Evolutionary conservation across 352 stramenopile species (phyloP), one percentile per base, ranked within the genome.

Genomic region (Blastocystis sp.): DNA sequence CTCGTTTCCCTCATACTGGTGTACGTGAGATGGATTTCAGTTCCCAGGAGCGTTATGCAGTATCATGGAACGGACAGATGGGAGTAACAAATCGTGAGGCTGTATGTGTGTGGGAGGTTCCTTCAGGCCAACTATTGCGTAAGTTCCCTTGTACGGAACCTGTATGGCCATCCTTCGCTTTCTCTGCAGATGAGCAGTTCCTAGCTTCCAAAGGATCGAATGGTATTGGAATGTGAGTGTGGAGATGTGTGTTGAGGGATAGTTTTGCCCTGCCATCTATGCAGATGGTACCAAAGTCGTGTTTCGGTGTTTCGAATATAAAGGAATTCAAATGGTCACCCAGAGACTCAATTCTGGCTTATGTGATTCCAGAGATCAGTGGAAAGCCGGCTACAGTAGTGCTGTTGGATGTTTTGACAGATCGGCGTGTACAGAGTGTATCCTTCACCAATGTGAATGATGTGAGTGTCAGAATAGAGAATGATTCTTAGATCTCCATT

Each of bases 121-220:
- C 11, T 12, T 29, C 49, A 16, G 46, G 29, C 29, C 49, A 80
- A 14, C 24, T 80, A 12, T 29, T 80, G 69, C 69, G 69, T 37
- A 71, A 71, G 7, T 80, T 80, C 69, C 49, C 69, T 11, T 80
- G 69, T 37, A 66, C 69, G n/a, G 69, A 80, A 11, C 21, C n/a
- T 27, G 14, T 43, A 14, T 80, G 69, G 69, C 69, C 69, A 9
- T 66, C 54, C 11, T 80, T 58, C 54, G n/a, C 49, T 32, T 80
- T 80, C 69, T 58, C 24, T 11, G 49, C 49, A 29, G 39, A 80
- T 37, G 69, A 80, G 69, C 49, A n/a, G 5, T 80, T 66, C 54
- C 49, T 80, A 27, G 69, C 69, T 37, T 21, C 39, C 0, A 80
- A 80, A 46, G 69, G 69, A 29, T 65, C 21, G 27, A 66, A 80